Conservation (phyloP, 495 filamentous ascomycete species). For the Xylaria scruposa region DNA sequence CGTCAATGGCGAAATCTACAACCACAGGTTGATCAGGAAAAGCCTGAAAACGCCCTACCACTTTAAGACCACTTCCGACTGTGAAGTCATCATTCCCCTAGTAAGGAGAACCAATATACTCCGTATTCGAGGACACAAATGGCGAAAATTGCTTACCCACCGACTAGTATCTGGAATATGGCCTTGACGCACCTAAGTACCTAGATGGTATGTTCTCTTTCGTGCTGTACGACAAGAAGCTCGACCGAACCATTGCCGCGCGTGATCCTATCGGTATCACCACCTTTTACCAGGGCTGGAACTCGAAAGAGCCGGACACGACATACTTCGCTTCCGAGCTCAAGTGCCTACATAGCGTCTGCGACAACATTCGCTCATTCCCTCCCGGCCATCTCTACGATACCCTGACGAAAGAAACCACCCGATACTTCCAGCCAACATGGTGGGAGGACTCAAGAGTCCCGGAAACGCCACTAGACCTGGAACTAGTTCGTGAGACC, state of each 20-base stretch:
- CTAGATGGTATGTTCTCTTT: slow-evolving; percentile 99
- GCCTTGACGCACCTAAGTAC: slow-evolving; percentile 88
- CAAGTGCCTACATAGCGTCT: slow-evolving; percentile 91
- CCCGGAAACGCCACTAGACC: slow-evolving; percentile 79
- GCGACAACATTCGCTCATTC: slow-evolving; percentile 93
- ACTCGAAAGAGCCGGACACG: slow-evolving; percentile 77
- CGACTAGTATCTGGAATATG: slow-evolving; percentile 85
- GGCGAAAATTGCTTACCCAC: slow-evolving; percentile 32
- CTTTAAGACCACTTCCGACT: slow-evolving; percentile 98
- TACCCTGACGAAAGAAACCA: slow-evolving; percentile 80
- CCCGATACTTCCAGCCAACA: slow-evolving; percentile 85
- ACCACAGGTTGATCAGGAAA: slow-evolving; percentile 93
- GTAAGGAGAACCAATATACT: slow-evolving; percentile 58
- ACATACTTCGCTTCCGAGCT: slow-evolving; percentile 97
- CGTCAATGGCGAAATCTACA: slow-evolving; percentile 99
- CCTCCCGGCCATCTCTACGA: slow-evolving; percentile 96
- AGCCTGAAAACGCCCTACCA: slow-evolving; percentile 77
- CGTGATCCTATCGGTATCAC: slow-evolving; percentile 97
- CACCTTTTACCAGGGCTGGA: slow-evolving; percentile 94
- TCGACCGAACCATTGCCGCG: slow-evolving; percentile 89
- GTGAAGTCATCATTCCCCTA: slow-evolving; percentile 96
- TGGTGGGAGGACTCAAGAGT: slow-evolving; percentile 90
- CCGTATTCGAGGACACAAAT: background rate
- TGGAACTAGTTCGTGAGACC: slow-evolving; percentile 76
- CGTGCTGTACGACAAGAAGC: slow-evolving; percentile 92